Conservation (phyloP, 1,284 basidiomycete species). For the Fistulinella cinereoalba region DNA sequence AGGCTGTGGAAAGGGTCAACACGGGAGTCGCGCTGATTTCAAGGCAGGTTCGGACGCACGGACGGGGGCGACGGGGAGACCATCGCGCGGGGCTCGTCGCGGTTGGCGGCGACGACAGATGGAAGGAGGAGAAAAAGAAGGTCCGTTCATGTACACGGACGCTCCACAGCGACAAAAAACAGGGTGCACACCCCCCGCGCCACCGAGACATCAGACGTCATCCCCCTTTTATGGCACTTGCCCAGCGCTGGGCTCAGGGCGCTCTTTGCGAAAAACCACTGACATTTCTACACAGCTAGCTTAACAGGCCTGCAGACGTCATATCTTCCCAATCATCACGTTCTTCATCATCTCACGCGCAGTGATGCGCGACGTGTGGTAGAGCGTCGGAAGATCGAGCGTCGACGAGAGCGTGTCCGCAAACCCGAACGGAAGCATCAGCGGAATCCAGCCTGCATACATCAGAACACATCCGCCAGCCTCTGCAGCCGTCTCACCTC, state of each 20-base stretch:
- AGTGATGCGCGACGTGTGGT: constrained; percentile 76
- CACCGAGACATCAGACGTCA: constrained; percentile 35
- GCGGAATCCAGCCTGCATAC: constrained; percentile 78
- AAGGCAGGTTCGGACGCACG: too few species aligned
- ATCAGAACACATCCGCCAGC: constrained; percentile 1
- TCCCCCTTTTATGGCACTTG: constrained; percentile 17
- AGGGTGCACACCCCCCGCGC: constrained; percentile 33
- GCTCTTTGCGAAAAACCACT: too few species aligned
- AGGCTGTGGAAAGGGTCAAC: constrained; percentile 12
- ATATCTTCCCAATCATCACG: constrained; percentile 85
- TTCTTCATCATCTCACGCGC: constrained; percentile 82
- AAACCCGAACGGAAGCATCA: constrained; percentile 91
- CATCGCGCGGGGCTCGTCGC: not conserved
- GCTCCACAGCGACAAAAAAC: constrained; percentile 37
- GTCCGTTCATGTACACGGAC: constrained; percentile 29
- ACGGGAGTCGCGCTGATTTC: too few species aligned
- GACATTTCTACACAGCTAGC: not conserved
- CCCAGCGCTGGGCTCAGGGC: not conserved
- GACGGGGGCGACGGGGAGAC: constrained; percentile 6
- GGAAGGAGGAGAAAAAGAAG: constrained; percentile 8
- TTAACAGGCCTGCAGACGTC: constrained; percentile 28
- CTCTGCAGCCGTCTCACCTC: constrained; percentile 53
- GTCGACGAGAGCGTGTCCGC: constrained; percentile 87
- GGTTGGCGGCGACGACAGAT: constrained; percentile 4
- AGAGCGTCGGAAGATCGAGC: constrained; percentile 83